Evolutionary conservation across 2,329 filamentous ascomycete genomes (phyloP).

Genomic region (Colletotrichum coccodes): DNA sequence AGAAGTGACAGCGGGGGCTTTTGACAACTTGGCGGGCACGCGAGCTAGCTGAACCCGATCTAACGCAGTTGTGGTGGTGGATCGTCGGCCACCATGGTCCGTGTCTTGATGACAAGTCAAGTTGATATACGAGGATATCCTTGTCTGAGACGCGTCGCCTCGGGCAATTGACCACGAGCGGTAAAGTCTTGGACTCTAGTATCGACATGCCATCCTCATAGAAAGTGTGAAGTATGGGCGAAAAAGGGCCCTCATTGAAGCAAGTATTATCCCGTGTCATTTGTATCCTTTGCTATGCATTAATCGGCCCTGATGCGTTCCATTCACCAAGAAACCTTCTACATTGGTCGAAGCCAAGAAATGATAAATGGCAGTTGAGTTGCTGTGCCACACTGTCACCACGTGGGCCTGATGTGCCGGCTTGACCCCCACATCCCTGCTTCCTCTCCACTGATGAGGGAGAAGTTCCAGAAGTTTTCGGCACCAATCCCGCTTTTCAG

Average conservation of each 20-base stretch:
- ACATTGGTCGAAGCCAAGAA: neutral
- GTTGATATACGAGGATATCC: constrained; percentile 10
- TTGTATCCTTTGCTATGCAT: neutral
- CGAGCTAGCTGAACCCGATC: neutral
- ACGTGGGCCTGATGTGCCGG: constrained; percentile 4
- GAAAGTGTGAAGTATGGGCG: neutral
- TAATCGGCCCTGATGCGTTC: neutral
- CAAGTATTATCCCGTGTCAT: neutral
- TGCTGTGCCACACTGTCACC: neutral
- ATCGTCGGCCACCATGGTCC: neutral
- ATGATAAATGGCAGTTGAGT: neutral
- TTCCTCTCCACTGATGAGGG: neutral
- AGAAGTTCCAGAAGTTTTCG: constrained; percentile 12
- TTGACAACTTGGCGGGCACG: neutral
- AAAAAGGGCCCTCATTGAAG: neutral
- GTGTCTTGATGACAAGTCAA: constrained; percentile 1
- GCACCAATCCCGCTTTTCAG: constrained; percentile 15
- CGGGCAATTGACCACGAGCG: constrained; percentile 15
- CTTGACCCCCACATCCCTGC: neutral
- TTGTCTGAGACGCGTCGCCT: constrained; percentile 9
- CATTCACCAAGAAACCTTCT: neutral
- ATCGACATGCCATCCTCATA: constrained; percentile 10
- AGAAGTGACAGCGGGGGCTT: neutral
- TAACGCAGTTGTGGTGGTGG: neutral
- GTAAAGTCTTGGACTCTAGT: constrained; percentile 1